Percentiles rank a stretch among this genome's conserved stretches.
These are phyloP conservation scores for Crithidia sp. DNA, from an alignment of 208 protist species.

Conservation along the genomic window DNA sequence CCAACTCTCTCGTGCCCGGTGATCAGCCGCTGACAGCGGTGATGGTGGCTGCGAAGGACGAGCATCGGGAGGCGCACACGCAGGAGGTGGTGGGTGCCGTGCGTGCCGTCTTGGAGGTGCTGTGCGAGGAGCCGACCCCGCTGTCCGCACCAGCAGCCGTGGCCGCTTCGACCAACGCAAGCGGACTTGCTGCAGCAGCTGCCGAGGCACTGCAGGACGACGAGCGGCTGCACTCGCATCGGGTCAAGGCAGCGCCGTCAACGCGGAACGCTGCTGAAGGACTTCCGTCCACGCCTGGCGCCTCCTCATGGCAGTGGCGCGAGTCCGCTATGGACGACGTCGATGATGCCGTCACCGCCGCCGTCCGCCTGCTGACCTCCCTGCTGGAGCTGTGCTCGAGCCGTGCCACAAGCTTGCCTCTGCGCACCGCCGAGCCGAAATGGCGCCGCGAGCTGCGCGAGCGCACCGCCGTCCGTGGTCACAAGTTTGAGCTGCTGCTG, in stretches of 20 bases:
- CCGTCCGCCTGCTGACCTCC: slow-evolving; percentile 16
- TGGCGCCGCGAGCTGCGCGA: slow-evolving; percentile 57
- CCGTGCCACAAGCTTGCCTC: slow-evolving; percentile 30
- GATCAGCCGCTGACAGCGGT: slow-evolving; percentile 36
- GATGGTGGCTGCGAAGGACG: slow-evolving; percentile 52
- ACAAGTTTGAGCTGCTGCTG: slow-evolving; percentile 81
- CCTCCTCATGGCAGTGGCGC: slow-evolving; percentile 23
- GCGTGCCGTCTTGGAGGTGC: slow-evolving; percentile 33
- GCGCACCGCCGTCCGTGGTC: slow-evolving; percentile 59
- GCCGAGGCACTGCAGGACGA: too few relatives aligned
- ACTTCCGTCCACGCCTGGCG: background rate
- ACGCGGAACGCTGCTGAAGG: background rate
- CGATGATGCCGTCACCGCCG: slow-evolving; percentile 30
- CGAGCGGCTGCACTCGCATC: too few relatives aligned
- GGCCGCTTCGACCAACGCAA: background rate
- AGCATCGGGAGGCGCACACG: slow-evolving; percentile 28
- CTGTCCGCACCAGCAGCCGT: background rate
- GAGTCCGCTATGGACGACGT: slow-evolving; percentile 29
- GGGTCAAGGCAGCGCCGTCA: background rate
- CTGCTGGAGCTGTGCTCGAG: slow-evolving; percentile 46
- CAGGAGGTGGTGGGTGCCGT: slow-evolving; percentile 39
- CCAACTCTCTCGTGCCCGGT: slow-evolving; percentile 58
- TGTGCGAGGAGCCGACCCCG: slow-evolving; percentile 31
- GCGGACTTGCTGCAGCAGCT: too few relatives aligned
- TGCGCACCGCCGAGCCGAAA: slow-evolving; percentile 44